phyloP scores from a whole-genome alignment of 192 early-diverging fungal genomes.

The Gaertneriomyces semiglobifer region DNA sequence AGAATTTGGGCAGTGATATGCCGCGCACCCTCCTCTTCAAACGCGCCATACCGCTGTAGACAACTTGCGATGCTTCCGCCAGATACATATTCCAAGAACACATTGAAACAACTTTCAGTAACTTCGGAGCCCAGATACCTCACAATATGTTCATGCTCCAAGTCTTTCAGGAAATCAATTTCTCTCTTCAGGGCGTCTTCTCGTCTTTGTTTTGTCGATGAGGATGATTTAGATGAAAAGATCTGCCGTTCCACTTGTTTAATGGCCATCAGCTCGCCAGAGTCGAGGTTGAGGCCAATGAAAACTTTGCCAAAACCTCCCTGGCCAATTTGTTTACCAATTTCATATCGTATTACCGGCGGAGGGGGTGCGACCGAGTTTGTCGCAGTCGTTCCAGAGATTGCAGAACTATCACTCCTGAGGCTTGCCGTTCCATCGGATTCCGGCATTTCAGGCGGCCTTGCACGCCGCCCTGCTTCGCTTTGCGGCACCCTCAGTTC shows the following conservation, averaged over 20 bases:
- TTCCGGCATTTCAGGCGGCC: too few species aligned
- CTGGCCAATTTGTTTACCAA: slow-evolving; percentile 86
- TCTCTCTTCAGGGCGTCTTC: slow-evolving; percentile 81
- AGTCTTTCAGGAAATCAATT: slow-evolving; percentile 70
- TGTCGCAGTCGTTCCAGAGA: too few species aligned
- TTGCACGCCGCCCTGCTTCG: too few species aligned
- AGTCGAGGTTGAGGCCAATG: slow-evolving; percentile 81
- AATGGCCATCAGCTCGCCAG: slow-evolving; percentile 92
- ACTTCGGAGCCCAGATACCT: slow-evolving; percentile 85
- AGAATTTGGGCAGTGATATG: slow-evolving; percentile 82
- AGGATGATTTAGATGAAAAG: slow-evolving; percentile 11
- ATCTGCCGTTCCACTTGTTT: slow-evolving; percentile 77
- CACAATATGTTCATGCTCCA: slow-evolving; percentile 89
- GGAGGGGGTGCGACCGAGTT: background rate
- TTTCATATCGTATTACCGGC: slow-evolving; percentile 68
- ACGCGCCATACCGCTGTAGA: slow-evolving; percentile 78
- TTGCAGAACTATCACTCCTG: too few species aligned
- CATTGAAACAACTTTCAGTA: slow-evolving; percentile 70
- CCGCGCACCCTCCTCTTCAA: slow-evolving; percentile 78
- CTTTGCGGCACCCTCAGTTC: too few species aligned
- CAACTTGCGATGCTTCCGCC: slow-evolving; percentile 84
- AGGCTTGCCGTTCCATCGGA: too few species aligned
- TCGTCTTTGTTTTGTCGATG: slow-evolving; percentile 25
- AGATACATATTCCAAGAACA: slow-evolving; percentile 96
- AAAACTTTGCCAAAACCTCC: slow-evolving; percentile 98